A percentile compares a stretch with the other conserved stretches of the same genome.
Evolutionary conservation across 192 early-diverging fungal species (phyloP).

Genomic region (Gonapodya prolifera): DNA sequence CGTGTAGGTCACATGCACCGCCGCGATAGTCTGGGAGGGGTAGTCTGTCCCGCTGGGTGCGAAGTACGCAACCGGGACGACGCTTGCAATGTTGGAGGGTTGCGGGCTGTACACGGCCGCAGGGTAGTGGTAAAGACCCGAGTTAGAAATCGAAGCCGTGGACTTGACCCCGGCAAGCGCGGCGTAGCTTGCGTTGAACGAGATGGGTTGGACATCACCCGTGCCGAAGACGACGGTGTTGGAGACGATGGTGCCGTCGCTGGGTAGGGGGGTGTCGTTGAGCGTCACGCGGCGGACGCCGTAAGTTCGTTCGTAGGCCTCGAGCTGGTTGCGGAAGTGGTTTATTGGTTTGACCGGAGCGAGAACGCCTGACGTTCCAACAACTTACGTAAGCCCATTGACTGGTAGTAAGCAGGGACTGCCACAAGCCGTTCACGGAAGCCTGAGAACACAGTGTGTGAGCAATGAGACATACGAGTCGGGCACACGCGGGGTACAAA

Average conservation of each 20-base stretch:
- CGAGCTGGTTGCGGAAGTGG: too few species aligned
- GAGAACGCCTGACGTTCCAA: too few species aligned
- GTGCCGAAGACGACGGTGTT: background rate
- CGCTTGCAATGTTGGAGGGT: background rate
- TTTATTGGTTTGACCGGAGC: too few species aligned
- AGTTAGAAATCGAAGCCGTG: background rate
- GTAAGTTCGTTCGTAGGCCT: background rate
- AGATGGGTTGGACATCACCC: background rate
- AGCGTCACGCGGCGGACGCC: background rate
- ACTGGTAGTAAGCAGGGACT: background rate
- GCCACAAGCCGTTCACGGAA: background rate
- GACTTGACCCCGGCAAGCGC: background rate
- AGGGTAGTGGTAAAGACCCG: background rate
- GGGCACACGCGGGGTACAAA: too few species aligned
- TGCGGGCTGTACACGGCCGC: background rate
- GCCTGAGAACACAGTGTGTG: background rate
- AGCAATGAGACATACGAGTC: background rate
- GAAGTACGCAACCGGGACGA: background rate
- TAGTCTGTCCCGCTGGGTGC: background rate
- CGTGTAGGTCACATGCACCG: background rate
- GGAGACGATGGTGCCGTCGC: background rate
- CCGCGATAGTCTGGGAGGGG: background rate
- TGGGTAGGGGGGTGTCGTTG: background rate
- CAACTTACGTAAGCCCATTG: background rate
- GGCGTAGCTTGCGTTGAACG: background rate